Evolutionary conservation across 331 rosid genomes (phyloP).

Genomic region (Erythrophleum ivorense): DNA sequence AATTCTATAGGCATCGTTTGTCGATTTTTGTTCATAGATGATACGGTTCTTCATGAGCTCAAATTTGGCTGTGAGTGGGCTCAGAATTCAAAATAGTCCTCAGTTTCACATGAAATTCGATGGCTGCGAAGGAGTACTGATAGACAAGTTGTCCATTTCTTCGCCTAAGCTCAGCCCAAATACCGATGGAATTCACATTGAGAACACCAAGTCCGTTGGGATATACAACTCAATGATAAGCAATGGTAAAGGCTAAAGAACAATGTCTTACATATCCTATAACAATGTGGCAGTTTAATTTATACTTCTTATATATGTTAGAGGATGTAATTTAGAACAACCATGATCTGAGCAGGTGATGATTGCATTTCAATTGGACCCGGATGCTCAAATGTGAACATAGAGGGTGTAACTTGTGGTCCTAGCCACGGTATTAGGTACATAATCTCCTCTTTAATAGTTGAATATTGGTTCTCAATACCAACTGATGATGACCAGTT

Average conservation of each 20-base stretch:
- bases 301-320: background rate
- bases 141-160: constrained; percentile 70
- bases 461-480: constrained; percentile 15
- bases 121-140: constrained; percentile 84
- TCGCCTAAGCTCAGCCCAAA: constrained; percentile 97
- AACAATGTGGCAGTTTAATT: background rate
- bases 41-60: constrained; percentile 92
- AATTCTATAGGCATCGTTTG: constrained; percentile 1
- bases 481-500: constrained; percentile 6
- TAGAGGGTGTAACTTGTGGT: constrained; percentile 86
- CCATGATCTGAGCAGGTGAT: constrained; percentile 65
- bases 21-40: constrained; percentile 50
- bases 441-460: constrained; percentile 8
- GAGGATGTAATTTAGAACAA: constrained; percentile 5
- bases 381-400: constrained; percentile 75
- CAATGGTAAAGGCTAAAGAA: constrained; percentile 64
- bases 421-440: constrained; percentile 99
- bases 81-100: constrained; percentile 83
- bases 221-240: constrained; percentile 78
- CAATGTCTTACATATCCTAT: background rate
- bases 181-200: constrained; percentile 94
- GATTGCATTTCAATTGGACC: constrained; percentile 98
- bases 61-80: constrained; percentile 68
- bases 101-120: constrained; percentile 86
- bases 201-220: constrained; percentile 66